Percentiles rank a stretch among this genome's conserved stretches.
Conservation (phyloP, 2,329 filamentous ascomycete species). For the Calonectria hongkongensis region DNA sequence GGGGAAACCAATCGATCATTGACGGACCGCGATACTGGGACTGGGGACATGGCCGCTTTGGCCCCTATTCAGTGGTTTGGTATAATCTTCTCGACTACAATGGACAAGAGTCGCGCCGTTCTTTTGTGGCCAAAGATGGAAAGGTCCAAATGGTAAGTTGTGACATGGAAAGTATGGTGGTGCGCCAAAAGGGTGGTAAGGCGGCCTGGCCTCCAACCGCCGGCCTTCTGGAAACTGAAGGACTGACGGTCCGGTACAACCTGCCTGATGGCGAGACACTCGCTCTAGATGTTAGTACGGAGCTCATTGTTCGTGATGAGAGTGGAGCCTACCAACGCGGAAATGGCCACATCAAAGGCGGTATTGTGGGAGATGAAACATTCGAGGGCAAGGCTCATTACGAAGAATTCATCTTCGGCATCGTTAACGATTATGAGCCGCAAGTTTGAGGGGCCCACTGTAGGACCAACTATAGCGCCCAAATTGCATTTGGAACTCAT, state of each 20-base stretch:
- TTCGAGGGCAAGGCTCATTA: too few relatives aligned
- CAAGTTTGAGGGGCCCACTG: too few relatives aligned
- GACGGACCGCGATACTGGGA: not conserved
- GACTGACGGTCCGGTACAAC: not conserved
- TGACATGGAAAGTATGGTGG: not conserved
- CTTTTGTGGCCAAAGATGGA: not conserved
- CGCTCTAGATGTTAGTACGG: too few relatives aligned
- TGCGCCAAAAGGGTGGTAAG: not conserved
- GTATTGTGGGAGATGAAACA: too few relatives aligned
- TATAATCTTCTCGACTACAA: not conserved
- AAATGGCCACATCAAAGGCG: too few relatives aligned
- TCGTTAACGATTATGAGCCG: too few relatives aligned
- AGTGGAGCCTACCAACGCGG: too few relatives aligned
- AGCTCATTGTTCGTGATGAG: too few relatives aligned
- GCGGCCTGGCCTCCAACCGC: not conserved
- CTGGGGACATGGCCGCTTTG: not conserved
- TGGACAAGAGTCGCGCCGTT: not conserved
- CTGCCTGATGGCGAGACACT: not conserved
- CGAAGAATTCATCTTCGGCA: too few relatives aligned
- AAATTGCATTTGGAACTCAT: too few relatives aligned
- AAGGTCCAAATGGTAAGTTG: not conserved
- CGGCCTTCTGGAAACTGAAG: not conserved
- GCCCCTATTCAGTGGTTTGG: not conserved
- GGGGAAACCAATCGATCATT: constrained; percentile 1
- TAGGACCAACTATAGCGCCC: too few relatives aligned